Evolutionary conservation across 2,329 filamentous ascomycete genomes (phyloP), one percentile per base, ranked within the genome.

Genomic region (Exophiala lecanii-corni): DNA sequence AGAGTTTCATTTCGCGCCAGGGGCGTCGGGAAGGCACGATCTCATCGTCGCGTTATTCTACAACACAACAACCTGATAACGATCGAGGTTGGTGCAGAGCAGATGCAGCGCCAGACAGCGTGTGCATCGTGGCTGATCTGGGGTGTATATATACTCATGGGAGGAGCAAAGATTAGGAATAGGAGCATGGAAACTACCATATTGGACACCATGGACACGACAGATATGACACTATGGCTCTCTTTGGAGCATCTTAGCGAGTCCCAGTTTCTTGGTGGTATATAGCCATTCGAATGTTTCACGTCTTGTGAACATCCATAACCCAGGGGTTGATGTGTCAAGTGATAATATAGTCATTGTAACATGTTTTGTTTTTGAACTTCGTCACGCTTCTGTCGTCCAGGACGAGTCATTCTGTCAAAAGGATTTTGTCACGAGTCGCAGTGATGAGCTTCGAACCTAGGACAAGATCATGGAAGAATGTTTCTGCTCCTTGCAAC

Each of bases 21-120:
- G 40, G 45, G 40, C 45, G n/a, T n/a, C 32, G 39, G 35, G 32
- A 35, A 42, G 42, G 25, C 26, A 31, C 32, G 35, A 35, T 34
- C 21, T 41, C 40, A 25, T 36, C 13, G 5, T 37, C 6, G 15
- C 31, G 25, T 5, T 2, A 19, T 18, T 13, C 20, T n/a, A 20
- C 15, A 26, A n/a, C 12, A 16, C 15, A 40, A 32, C 25, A 18
- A 26, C 17, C 23, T 7, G 37, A 18, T 10, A 15, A n/a, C n/a
- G n/a, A n/a, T n/a, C n/a, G n/a, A n/a, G n/a, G n/a, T n/a, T n/a
- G n/a, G n/a, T n/a, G n/a, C n/a, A n/a, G n/a, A n/a, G n/a, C n/a
- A n/a, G n/a, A n/a, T n/a, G n/a, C n/a, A n/a, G n/a, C n/a, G n/a
- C n/a, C n/a, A n/a, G n/a, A n/a, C n/a, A n/a, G n/a, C n/a, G n/a